These are phyloP conservation scores for Pseudogymnoascus sp. DNA, from an alignment of 2,329 filamentous ascomycete genomes.

Conservation along the genomic window DNA sequence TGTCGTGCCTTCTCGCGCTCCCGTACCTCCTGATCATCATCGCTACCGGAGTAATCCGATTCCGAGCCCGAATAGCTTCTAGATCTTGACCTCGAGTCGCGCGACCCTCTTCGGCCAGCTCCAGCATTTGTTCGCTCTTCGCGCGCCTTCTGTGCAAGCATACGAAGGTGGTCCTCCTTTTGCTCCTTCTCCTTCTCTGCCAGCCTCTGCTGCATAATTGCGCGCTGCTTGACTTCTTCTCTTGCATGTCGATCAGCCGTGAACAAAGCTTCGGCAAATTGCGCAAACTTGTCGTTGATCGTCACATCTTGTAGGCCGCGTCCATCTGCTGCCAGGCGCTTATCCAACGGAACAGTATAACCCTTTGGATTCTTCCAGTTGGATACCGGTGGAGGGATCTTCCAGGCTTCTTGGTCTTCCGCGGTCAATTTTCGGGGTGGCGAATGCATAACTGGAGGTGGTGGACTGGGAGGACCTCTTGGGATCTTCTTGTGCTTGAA, in stretches of 20 bases:
- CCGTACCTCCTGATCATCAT: slow-evolving; percentile 61
- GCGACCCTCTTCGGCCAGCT: slow-evolving; percentile 35
- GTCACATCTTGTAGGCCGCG: slow-evolving; percentile 84
- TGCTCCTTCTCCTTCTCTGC: slow-evolving; percentile 93
- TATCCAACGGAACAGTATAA: slow-evolving; percentile 92
- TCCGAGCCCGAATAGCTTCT: slow-evolving; percentile 45
- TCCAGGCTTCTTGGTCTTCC: slow-evolving; percentile 96
- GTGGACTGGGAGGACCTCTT: slow-evolving; percentile 81
- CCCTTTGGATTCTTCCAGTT: slow-evolving; percentile 99
- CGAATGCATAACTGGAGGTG: slow-evolving; percentile 89
- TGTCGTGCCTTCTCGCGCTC: slow-evolving; percentile 70
- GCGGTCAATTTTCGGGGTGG: slow-evolving; percentile 91
- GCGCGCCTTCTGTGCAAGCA: slow-evolving; percentile 82
- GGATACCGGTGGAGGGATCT: slow-evolving; percentile 78
- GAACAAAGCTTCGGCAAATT: slow-evolving; percentile 88
- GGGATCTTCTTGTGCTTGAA: slow-evolving; percentile 99
- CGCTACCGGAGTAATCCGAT: slow-evolving; percentile 30
- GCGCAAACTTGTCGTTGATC: slow-evolving; percentile 97
- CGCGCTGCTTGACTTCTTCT: slow-evolving; percentile 87
- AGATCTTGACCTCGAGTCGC: slow-evolving; percentile 32
- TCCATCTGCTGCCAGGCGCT: slow-evolving; percentile 88
- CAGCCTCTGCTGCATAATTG: slow-evolving; percentile 89
- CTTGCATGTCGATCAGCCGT: slow-evolving; percentile 90
- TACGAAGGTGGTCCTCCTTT: slow-evolving; percentile 85
- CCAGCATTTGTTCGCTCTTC: slow-evolving; percentile 60